Evolutionary conservation across 768 basidiomycete genomes (phyloP).

Genomic region (Panaeolus papilionaceus): DNA sequence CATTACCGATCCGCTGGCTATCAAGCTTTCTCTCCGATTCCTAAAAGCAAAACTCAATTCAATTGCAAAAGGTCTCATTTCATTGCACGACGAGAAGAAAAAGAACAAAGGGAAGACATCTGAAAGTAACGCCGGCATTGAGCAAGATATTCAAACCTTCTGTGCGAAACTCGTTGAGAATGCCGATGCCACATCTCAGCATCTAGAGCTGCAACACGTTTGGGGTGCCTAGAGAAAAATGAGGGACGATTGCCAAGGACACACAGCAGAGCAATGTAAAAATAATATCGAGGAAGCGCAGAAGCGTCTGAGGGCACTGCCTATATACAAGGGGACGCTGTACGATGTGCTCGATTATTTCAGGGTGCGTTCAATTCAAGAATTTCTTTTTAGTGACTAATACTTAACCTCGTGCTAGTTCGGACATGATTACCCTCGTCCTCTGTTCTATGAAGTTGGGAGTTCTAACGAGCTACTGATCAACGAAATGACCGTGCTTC

Average conservation of each 20-base stretch:
- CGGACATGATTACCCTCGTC: conserved; percentile 27
- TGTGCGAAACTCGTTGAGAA: neutral
- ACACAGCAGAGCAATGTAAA: conserved; percentile 23
- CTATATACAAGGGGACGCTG: conserved; percentile 23
- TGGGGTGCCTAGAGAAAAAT: neutral
- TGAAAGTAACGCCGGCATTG: neutral
- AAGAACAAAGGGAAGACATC: too few species aligned
- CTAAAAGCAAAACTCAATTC: conserved; percentile 14
- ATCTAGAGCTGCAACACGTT: neutral
- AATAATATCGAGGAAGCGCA: conserved; percentile 16
- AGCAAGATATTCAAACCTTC: neutral
- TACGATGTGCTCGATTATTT: neutral
- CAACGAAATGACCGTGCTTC: too few species aligned
- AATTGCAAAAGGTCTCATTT: neutral
- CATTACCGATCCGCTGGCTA: conserved; percentile 16
- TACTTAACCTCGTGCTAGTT: conserved; percentile 20
- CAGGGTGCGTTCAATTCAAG: neutral
- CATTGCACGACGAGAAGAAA: neutral
- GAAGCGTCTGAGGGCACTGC: conserved; percentile 23
- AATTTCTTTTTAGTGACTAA: too few species aligned
- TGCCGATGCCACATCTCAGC: neutral
- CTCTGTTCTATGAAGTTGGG: conserved; percentile 20
- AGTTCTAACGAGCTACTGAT: too few species aligned
- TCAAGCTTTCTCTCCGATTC: conserved; percentile 18
- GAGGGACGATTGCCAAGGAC: conserved; percentile 17